These are phyloP conservation scores for Friedmanniomyces simplex DNA, from an alignment of 495 filamentous ascomycete species.

Conservation along the genomic window DNA sequence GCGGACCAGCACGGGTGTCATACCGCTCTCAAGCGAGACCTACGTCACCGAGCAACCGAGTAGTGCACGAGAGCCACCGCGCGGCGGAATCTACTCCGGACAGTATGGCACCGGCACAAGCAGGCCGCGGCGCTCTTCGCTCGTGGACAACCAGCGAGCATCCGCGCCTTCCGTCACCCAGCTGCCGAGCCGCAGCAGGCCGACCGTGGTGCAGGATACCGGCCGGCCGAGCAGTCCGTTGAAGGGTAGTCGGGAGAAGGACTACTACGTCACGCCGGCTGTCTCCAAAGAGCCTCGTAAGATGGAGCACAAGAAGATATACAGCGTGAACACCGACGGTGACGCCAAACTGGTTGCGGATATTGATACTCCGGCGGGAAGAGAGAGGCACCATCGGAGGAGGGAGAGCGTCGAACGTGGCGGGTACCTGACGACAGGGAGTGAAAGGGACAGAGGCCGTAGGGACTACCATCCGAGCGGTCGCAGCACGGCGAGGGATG, in stretches of 20 bases:
- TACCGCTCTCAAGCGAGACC: constrained; percentile 21
- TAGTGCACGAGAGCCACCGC: constrained; percentile 1
- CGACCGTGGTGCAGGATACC: constrained; percentile 18
- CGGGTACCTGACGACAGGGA: constrained; percentile 9
- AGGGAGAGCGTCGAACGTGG: constrained; percentile 21
- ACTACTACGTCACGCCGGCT: constrained; percentile 25
- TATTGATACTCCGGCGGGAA: constrained; percentile 8
- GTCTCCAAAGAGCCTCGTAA: constrained; percentile 16
- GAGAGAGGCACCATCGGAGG: constrained; percentile 15
- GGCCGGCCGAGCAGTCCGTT: constrained; percentile 18
- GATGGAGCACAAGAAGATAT: constrained; percentile 28
- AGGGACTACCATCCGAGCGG: constrained; percentile 26
- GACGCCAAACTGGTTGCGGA: constrained; percentile 19
- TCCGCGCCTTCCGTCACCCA: neutral
- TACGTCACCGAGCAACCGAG: constrained; percentile 11
- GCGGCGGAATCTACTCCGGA: neutral
- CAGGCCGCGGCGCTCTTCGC: constrained; percentile 14
- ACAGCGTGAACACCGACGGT: constrained; percentile 29
- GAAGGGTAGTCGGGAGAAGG: constrained; percentile 9
- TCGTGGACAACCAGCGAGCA: constrained; percentile 13
- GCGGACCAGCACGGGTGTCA: constrained; percentile 17
- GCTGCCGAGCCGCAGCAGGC: constrained; percentile 14
- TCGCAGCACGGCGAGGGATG: constrained; percentile 5
- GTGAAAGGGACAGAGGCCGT: constrained; percentile 10
- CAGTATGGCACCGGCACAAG: neutral